Evolutionary conservation across 768 basidiomycete genomes (phyloP).

Genomic region (Amanita exitialis): DNA sequence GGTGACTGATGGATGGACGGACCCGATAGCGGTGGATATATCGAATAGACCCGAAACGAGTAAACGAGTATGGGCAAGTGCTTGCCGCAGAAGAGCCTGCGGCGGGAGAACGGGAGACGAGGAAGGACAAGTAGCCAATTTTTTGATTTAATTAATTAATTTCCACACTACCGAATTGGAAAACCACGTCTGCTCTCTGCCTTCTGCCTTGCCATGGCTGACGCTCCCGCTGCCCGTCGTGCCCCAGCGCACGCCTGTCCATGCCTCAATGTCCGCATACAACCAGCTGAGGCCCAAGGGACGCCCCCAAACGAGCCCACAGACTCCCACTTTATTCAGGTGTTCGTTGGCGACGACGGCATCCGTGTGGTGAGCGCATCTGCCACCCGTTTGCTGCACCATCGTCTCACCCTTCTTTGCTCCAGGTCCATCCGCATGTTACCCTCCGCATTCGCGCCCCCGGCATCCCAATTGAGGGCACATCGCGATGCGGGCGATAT

Average conservation of each 20-base stretch:
- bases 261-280: constrained; percentile 64
- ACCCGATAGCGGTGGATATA: constrained; percentile 86
- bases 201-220: constrained; percentile 21
- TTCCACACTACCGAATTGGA: constrained; percentile 27
- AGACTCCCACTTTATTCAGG: constrained; percentile 35
- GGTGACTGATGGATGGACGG: constrained; percentile 11
- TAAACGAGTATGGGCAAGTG: constrained; percentile 95
- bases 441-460: constrained; percentile 55
- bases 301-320: constrained; percentile 20
- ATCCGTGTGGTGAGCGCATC: constrained; percentile 46
- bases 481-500: constrained; percentile 44
- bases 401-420: constrained; percentile 8
- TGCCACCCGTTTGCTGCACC: constrained; percentile 5
- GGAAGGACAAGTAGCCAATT: constrained; percentile 39
- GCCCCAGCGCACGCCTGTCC: constrained; percentile 41
- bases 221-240: constrained; percentile 13
- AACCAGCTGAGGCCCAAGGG: constrained; percentile 22
- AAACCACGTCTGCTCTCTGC: constrained; percentile 17
- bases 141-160: background rate
- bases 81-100: constrained; percentile 38
- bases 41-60: constrained; percentile 85
- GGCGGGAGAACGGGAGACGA: constrained; percentile 35
- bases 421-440: constrained; percentile 56
- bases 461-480: constrained; percentile 29
- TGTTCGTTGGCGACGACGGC: constrained; percentile 61